phyloP scores from a whole-genome alignment of 208 protist species.

The Dictyostelium gargantuum region DNA sequence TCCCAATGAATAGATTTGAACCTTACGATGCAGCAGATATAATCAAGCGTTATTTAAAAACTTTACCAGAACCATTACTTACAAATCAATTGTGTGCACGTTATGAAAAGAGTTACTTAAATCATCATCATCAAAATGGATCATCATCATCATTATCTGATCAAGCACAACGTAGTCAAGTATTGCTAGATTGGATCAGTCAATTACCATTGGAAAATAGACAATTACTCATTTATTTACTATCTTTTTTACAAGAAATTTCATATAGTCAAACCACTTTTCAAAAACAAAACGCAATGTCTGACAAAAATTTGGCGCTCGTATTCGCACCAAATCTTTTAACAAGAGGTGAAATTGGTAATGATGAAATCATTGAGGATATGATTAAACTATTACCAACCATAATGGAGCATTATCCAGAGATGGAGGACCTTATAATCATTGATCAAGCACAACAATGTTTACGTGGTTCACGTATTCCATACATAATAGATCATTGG shows the following conservation, averaged over 20 bases:
- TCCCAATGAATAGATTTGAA: slow-evolving; percentile 7
- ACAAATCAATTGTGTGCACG: neutral
- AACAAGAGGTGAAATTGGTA: slow-evolving; percentile 53
- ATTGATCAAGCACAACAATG: slow-evolving; percentile 39
- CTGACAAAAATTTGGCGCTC: slow-evolving; percentile 39
- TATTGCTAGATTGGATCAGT: slow-evolving; percentile 13
- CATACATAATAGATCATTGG: slow-evolving; percentile 51
- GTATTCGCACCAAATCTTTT: slow-evolving; percentile 52
- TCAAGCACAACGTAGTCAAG: neutral
- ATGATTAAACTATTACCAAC: slow-evolving; percentile 11
- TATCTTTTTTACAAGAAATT: slow-evolving; percentile 29
- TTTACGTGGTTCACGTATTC: neutral
- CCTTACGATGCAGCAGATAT: slow-evolving; percentile 32
- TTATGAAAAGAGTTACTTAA: slow-evolving; percentile 5
- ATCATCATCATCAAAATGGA: neutral
- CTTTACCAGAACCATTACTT: slow-evolving; percentile 29
- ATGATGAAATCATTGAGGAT: slow-evolving; percentile 53
- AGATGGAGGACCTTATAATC: neutral
- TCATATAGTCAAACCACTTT: neutral
- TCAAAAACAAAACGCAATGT: neutral
- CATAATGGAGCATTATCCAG: neutral
- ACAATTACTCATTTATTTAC: slow-evolving; percentile 18
- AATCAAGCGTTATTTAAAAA: slow-evolving; percentile 46
- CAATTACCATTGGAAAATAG: slow-evolving; percentile 27
- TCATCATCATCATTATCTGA: neutral